Evolutionary conservation across 2,329 filamentous ascomycete species (phyloP), one percentile per base, ranked within the genome.

Genomic region (Ophiocordyceps camponoti-floridani): DNA sequence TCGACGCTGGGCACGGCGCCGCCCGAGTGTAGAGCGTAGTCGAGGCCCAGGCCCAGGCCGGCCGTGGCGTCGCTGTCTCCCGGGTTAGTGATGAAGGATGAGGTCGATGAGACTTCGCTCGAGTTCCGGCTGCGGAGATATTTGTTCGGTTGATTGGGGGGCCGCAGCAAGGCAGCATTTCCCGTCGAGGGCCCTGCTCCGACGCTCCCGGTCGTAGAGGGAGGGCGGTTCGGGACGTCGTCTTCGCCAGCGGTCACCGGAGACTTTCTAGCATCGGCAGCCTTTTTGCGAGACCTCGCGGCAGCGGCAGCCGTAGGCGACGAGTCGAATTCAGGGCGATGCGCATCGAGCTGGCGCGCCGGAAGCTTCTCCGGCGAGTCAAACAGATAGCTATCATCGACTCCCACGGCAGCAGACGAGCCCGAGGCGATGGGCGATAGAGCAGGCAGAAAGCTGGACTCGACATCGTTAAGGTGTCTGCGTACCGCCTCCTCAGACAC

Each of bases 1-100:
- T 67, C 72, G 48, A 65, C 55, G 1, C 68, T 66, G 1, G 84
- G 77, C 4, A 76, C 67, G 12, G 84, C 82, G 26, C 86, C 84
- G 16, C 84, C 86, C 2, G 84, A 84, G 54, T 93, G 84, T 33
- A 93, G 66, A 23, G 84, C 83, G 61, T 82, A 91, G 58, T 94
- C 87, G 9, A 78, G 77, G 7, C 82, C 68, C 10, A 78, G 77
- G 7, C 82, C 68, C 9, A 68, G 55, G 7, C 68, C 81, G 16
- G 85, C 66, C 5, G 83, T 87, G 4, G 72, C 73, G 50, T 93
- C 86, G 55, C 80, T 89, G n/a, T 75, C 76, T 33, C 77, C 72
- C 2, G 65, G 57, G 43, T 71, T 73, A 14, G 70, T 70, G n/a
- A 65, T 55, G 38, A 75, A 70, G 1, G 75, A 79, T 1, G 75